Base-by-base conservation (phyloP, 768 basidiomycete species). In the Botryobasidium botryosum region DNA sequence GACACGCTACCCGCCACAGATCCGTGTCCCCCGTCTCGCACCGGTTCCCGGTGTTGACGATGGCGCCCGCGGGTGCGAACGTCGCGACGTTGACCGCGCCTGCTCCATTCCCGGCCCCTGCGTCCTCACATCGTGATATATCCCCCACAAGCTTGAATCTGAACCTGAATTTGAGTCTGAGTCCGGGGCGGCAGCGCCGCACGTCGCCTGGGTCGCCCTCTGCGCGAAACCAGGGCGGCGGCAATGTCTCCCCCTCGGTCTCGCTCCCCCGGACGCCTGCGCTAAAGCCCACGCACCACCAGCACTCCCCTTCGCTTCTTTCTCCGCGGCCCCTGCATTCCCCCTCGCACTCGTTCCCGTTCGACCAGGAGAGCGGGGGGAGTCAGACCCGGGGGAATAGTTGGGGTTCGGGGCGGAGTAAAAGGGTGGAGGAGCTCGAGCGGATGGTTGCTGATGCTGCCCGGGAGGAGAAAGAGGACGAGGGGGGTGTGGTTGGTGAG, bases 271-370 rank as follows among this genome's bases (percentile, higher is more conserved):
- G 21, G 33, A 21, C 33, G 13, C 40, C 40, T 3, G 8, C 43
- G 8, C 40, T 6, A 28, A 31, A 18, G 25, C 23, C 18, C 40
- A 31, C 18, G 21, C 42, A 6, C 27, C 46, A 6, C 40, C 46
- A 15, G 46, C 18, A 2, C 35, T 47, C 39, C n/a, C 70, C 1
- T 20, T 35, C 38, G 33, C 51, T 77, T 2, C 64, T 71, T 49
- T 80, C 79, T 0, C 81, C 83, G 3, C 72, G 77, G 6, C 81
- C 82, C 0, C 62, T 77, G 42, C 66, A 72, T 15, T 79, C 78
- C 0, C 79, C n/a, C 79, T 5, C 78, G 77, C 51, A 66, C n/a
- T n/a, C n/a, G n/a, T n/a, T 67, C 33, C 72, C 75, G 0, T 73
- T 67, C 46, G 57, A 45, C 26, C 65, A 8, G 57, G 59, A 5